Conservation (phyloP, 2,329 filamentous ascomycete genomes). For the Orbilia brochopaga region DNA sequence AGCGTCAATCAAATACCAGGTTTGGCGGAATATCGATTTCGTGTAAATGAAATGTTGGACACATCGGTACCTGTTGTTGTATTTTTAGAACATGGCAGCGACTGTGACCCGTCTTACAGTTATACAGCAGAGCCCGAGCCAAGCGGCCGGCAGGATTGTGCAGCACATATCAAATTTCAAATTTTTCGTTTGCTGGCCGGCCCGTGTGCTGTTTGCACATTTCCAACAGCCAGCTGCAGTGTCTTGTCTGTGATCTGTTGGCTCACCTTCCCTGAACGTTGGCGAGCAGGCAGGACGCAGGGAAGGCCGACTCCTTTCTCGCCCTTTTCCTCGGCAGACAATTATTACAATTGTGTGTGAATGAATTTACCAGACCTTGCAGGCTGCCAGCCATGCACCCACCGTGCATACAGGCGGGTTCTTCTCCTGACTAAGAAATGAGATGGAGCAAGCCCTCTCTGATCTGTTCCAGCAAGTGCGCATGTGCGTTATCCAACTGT, state of each 20-base stretch:
- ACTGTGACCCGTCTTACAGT: not conserved
- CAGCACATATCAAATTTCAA: constrained; percentile 23
- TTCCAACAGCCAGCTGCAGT: constrained; percentile 20
- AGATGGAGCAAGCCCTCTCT: constrained; percentile 1
- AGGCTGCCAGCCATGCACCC: too few species aligned
- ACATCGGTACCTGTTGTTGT: too few species aligned
- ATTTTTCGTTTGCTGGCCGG: constrained; percentile 25
- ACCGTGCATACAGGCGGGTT: not conserved
- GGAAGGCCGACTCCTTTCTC: constrained; percentile 10
- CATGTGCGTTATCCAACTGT: constrained; percentile 2
- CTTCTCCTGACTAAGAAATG: constrained; percentile 38
- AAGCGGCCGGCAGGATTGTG: constrained; percentile 11
- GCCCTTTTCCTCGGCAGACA: not conserved
- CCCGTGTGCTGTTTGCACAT: constrained; percentile 15
- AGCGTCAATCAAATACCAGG: constrained; percentile 38
- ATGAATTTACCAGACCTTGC: too few species aligned
- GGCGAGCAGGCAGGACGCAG: not conserved
- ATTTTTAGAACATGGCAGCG: constrained; percentile 34
- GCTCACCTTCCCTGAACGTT: constrained; percentile 5
- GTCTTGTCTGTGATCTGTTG: not conserved
- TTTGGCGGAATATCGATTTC: constrained; percentile 38
- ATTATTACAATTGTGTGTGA: not conserved
- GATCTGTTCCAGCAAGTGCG: constrained; percentile 5
- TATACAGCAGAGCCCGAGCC: not conserved
- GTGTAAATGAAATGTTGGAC: constrained; percentile 26